Evolutionary conservation across 2,329 filamentous ascomycete genomes (phyloP), one percentile per base, ranked within the genome.

Genomic region (Penicillium verrucosum): DNA sequence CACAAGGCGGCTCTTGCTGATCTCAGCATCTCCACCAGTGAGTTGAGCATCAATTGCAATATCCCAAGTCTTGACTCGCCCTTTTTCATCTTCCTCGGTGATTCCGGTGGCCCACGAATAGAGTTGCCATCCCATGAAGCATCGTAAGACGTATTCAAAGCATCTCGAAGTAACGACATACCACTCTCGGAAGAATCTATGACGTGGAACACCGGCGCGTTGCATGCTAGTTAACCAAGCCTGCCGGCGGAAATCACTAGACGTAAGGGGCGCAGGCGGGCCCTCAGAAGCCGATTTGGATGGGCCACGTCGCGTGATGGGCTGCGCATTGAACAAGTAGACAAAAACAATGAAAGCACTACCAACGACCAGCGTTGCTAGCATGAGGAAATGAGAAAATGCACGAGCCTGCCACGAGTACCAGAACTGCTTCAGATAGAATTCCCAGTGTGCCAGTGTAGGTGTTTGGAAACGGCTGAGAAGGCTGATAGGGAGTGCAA

Each of bases 201-300:
- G 90, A 21, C 88, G 85, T 11, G 93, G 93, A 14, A 97, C 89
- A 84, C 92, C 95, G 25, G 96, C 90, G 4, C 89, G 93, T 75
- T 96, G 92, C 57, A 96, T 88, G 8, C 92, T 90, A 3, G 92
- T 97, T 56, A 95, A 85, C 92, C 93, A 97, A 32, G 92, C 92
- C 71, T 92, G 89, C 58, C 89, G 86, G 49, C 92, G 88, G 44
- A 96, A 89, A 64, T 94, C 85, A 55, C 95, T 91, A 0, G 92
- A 88, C 0, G 91, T 92, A 86, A 56, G 91, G 79, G 81, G 66
- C 4, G 72, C 65, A 14, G 65, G 47, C 36, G 65, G 65, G 16
- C 68, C 60, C 3, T 60, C 62, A 4, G 66, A 57, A 11, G 64
- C 58, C 4, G 63, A 52, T 53, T 76, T 73, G 2, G 77, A 58